Base-by-base conservation (phyloP, 768 basidiomycete species). In the Coprinopsis strossmayeri region DNA sequence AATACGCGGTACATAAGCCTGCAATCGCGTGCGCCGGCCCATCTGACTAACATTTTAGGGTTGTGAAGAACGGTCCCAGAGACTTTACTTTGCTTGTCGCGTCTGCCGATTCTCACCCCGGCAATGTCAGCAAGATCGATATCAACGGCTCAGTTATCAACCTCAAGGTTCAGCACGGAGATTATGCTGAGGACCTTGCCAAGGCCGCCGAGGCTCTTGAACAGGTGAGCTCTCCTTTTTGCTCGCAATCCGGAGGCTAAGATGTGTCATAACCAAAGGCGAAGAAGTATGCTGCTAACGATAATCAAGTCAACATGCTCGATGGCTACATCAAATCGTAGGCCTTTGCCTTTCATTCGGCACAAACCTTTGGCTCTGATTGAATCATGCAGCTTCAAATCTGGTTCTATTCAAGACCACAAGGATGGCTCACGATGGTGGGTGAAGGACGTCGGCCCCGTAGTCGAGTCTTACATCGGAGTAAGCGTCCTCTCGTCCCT, bases 381-480 rank as follows among this genome's bases (percentile, higher is more conserved):
- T 26, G 17, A 45, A 39, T 42, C 50, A 17, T 23, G 48, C 54
- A 87, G 88, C 2, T 93, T 93, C 60, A 66, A 77, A 56, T 82
- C 81, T 3, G 91, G 91, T 9, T 87, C 84, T 7, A 81, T 93
- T 42, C 74, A 82, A 53, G 84, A 78, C 17, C 91, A 94, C 69
- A 82, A 87, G 59, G 73, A 84, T 37, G 91, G 77, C 0, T 90
- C 87, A 0, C 76, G 67, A 24, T 70, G 80, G 52, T 94, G 91
- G 91, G 91, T 94, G 21, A 83, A 85, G 64, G 91, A 94, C 59
- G 67, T 88, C 18, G 86, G 89, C 0, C 91, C 91, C 3, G 84
- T 87, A 27, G 91, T 94, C 15, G 91, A 93, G 64, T 86, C 81
- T 25, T 91, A 92, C 63, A 82, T 92, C 49, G 90, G 90, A 20